Conservation (phyloP, 1,139 yeast genomes). For the Fermentozyma sake region DNA sequence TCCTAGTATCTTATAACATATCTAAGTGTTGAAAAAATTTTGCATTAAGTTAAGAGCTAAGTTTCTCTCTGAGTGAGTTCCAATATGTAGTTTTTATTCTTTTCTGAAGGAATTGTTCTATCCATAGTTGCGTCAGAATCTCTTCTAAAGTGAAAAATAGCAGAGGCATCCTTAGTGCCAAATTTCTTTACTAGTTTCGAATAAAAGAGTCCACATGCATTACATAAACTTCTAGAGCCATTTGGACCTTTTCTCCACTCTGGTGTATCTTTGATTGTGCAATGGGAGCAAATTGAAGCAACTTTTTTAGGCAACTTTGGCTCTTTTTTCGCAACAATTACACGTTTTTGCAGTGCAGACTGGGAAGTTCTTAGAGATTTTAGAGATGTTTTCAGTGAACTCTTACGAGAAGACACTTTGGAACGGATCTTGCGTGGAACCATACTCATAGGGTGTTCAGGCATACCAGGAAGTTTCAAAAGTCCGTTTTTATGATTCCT, state of each 20-base stretch:
- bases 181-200: constrained; percentile 20
- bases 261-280: constrained; percentile 20
- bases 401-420: too few species aligned
- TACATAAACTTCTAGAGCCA: constrained; percentile 22
- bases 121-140: constrained; percentile 5
- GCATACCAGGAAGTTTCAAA: too few species aligned
- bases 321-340: too few species aligned
- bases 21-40: constrained; percentile 1
- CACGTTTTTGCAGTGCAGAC: too few species aligned
- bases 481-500: too few species aligned
- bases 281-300: constrained; percentile 14
- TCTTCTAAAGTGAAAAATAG: constrained; percentile 8
- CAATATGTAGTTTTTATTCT: constrained; percentile 6
- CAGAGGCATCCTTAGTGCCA: constrained; percentile 14
- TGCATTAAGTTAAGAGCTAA: constrained; percentile 1
- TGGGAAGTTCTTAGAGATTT: too few species aligned
- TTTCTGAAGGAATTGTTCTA: constrained; percentile 12
- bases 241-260: constrained; percentile 28
- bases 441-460: too few species aligned
- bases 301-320: neutral
- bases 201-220: constrained; percentile 26
- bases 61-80: too few species aligned
- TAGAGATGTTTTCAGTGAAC: too few species aligned
- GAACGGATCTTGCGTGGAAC: too few species aligned
- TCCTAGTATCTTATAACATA: constrained; percentile 1